A percentile compares a stretch with the other conserved stretches of the same genome.
Evolutionary conservation across 176 grass and related monocot genomes (phyloP).

Genomic region (Carex cristatella): DNA sequence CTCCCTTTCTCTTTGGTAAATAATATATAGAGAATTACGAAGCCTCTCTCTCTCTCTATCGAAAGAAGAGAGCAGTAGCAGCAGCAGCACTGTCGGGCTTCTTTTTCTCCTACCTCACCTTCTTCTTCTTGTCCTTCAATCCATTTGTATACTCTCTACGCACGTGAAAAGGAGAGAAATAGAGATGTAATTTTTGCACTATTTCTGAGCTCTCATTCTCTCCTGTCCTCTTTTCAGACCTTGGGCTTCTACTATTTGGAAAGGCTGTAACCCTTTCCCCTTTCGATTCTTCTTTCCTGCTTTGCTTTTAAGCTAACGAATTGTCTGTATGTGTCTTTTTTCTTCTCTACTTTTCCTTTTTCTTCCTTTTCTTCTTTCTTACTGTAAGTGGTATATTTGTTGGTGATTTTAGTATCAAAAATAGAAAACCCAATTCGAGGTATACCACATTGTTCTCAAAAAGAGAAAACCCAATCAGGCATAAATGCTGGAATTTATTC

Average conservation of each 20-base stretch:
- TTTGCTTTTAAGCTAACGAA: conserved; percentile 30
- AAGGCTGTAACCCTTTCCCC: conserved; percentile 13
- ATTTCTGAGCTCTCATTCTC: conserved; percentile 22
- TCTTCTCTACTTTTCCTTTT: conserved; percentile 9
- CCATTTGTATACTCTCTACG: background rate
- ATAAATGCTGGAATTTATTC: conserved; percentile 16
- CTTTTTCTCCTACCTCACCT: background rate
- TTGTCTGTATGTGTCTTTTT: conserved; percentile 13
- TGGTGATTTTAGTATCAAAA: conserved; percentile 1
- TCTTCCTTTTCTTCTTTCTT: background rate
- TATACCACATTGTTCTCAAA: conserved; percentile 21
- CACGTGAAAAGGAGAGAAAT: background rate
- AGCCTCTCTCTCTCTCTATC: background rate
- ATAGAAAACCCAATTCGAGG: background rate
- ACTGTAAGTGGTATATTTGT: background rate
- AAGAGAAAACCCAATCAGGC: conserved; percentile 1
- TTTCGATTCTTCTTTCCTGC: conserved; percentile 13
- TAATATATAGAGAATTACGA: background rate
- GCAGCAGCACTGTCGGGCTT: conserved; percentile 17
- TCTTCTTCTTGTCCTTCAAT: background rate
- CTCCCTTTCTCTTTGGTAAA: background rate
- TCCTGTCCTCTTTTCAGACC: conserved; percentile 19
- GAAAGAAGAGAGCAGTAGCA: background rate
- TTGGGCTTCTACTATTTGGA: background rate
- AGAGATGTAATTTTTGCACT: conserved; percentile 11